Conservation (phyloP, 2,329 filamentous ascomycete genomes). For the Septoria petroselini region DNA sequence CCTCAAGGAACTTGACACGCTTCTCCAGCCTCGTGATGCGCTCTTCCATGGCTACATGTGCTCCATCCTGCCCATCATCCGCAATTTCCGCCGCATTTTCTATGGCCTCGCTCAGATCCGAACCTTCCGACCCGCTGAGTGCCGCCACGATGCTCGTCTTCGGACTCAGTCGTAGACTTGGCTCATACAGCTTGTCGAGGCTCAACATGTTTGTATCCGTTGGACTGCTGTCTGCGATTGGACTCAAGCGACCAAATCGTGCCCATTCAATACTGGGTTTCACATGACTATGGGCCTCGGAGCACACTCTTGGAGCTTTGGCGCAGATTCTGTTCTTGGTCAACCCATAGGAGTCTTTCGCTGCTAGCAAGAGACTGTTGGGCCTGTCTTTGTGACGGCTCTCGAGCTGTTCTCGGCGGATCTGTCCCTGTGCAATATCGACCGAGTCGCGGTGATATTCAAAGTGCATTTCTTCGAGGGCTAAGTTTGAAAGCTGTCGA, state of each 20-base stretch:
- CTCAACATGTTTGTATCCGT: conserved; percentile 20
- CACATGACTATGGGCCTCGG: not conserved
- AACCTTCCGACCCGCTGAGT: not conserved
- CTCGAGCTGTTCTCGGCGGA: conserved; percentile 22
- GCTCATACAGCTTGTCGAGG: not conserved
- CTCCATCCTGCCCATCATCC: no score
- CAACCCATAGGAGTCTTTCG: conserved; percentile 32
- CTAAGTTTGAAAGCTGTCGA: conserved; percentile 25
- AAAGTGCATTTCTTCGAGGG: conserved; percentile 27
- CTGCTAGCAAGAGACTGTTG: conserved; percentile 23
- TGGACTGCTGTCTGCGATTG: conserved; percentile 35
- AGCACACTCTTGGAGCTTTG: conserved; percentile 20
- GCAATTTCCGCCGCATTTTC: no score
- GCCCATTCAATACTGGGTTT: conserved; percentile 13
- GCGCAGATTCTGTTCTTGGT: conserved; percentile 29
- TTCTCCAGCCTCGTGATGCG: conserved; percentile 1
- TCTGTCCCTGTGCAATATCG: conserved; percentile 28
- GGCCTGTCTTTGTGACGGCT: conserved; percentile 16
- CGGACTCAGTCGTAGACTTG: not conserved
- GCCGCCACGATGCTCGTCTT: not conserved
- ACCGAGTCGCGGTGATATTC: conserved; percentile 34
- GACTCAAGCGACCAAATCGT: conserved; percentile 29
- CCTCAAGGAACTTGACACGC: conserved; percentile 1
- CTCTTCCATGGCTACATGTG: not conserved
- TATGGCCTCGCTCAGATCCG: not conserved